Evolutionary conservation across 139 green algal species (phyloP), one percentile per base, ranked within the genome.

Genomic region (Chlamydomonas incerta): DNA sequence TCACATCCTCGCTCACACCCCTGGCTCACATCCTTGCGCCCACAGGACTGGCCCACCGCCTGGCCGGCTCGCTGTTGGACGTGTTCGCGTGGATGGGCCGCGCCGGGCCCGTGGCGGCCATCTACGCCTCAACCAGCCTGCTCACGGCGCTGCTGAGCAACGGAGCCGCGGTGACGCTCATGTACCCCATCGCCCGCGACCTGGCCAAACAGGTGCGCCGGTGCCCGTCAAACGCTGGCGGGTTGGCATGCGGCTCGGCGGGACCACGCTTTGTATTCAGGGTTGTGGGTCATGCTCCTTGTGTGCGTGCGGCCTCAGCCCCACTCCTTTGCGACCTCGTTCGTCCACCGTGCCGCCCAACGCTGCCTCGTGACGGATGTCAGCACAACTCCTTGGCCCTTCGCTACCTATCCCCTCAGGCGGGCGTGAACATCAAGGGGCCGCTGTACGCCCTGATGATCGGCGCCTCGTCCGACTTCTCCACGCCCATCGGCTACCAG

Each of bases 401-500:
- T 14, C 50, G 50, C 50, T 57, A 8, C 57, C 41, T 57, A 33
- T 23, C 74, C 0, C 34, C 17, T 29, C 66, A 67, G 65, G 79
- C 79, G 31, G 47, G 47, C 65, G 75, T 85, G 31, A 24, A 34
- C 23, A 34, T 85, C 85, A 89, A 81, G 75, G 75, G 72, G 26
- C 57, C 68, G 28, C 81, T 87, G 24, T 89, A 86, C 69, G 74
- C 80, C 8, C 52, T 89, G 35, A 94, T 94, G 90, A 80, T 94
- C 72, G 94, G 83, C 11, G 93, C 91, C 58, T 91, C 76, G 23
- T 89, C 91, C 3, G 88, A 90, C n/a, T 96, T 95, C 85, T 88
- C 88, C 76, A 90, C 72, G n/a, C 90, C 88, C 47, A 94, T 95
- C 81, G 92, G 92, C 55, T 96, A 96, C 91, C 94, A 96, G 87